phyloP scores from a whole-genome alignment of 1,284 basidiomycete species.

The Gomphus bonarii region DNA sequence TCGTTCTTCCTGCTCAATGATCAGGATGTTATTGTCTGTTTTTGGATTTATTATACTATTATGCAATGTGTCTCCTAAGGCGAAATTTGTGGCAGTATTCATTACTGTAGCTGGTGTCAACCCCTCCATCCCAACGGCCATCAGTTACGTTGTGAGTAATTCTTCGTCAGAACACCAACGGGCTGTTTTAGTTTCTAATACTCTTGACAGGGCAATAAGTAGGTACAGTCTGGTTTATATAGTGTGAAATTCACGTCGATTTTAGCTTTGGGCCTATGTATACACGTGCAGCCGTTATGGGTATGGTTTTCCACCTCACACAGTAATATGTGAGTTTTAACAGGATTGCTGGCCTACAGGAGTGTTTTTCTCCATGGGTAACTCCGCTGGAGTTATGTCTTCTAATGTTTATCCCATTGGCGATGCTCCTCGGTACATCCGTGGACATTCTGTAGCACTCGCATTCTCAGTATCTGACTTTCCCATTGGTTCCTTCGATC shows the following conservation, averaged over 20 bases:
- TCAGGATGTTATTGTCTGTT: slow-evolving; percentile 20
- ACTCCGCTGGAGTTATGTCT: neutral
- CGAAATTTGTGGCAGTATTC: slow-evolving; percentile 31
- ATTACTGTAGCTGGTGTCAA: slow-evolving; percentile 26
- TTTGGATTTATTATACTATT: slow-evolving; percentile 32
- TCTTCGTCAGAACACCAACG: neutral
- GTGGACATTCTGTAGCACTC: neutral
- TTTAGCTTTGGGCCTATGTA: slow-evolving; percentile 17
- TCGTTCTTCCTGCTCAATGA: neutral
- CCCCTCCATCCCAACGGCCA: slow-evolving; percentile 29
- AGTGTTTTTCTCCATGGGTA: neutral
- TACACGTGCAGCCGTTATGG: slow-evolving; percentile 29
- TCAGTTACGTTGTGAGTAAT: slow-evolving; percentile 25
- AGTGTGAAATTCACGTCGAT: neutral
- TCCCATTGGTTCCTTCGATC: neutral
- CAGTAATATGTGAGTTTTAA: too few species aligned
- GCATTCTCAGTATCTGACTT: neutral
- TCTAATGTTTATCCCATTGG: slow-evolving; percentile 1
- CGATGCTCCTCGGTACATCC: neutral
- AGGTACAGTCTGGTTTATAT: neutral
- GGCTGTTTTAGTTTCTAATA: neutral
- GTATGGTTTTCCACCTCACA: slow-evolving; percentile 13
- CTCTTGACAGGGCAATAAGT: slow-evolving; percentile 20
- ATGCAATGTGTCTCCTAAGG: slow-evolving; percentile 17
- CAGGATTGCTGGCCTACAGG: neutral